Evolutionary conservation across 1,139 yeast species (phyloP).

Genomic region (Sugiyamaella xylanicola): DNA sequence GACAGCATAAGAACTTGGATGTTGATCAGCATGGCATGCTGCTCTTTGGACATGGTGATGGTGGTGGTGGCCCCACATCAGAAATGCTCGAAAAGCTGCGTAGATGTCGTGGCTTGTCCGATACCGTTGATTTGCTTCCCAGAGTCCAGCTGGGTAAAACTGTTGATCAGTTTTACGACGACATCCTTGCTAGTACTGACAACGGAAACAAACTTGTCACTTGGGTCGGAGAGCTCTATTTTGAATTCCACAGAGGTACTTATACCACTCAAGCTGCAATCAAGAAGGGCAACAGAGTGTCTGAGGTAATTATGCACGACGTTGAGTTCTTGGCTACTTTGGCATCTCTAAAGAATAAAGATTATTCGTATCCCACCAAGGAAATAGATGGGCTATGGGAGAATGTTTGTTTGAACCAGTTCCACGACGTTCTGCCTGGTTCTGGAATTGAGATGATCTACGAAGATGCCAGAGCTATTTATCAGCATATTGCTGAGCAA

Average conservation of each 20-base stretch:
- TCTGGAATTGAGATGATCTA: slow-evolving; percentile 94
- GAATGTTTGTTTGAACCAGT: slow-evolving; percentile 84
- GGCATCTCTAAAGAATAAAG: slow-evolving; percentile 56
- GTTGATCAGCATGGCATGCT: slow-evolving; percentile 74
- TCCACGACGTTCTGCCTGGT: slow-evolving; percentile 96
- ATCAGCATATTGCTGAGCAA: slow-evolving; percentile 56
- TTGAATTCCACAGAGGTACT: slow-evolving; percentile 96
- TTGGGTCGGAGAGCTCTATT: slow-evolving; percentile 92
- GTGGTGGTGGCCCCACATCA: slow-evolving; percentile 97
- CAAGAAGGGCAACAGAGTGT: slow-evolving; percentile 74
- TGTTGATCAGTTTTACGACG: slow-evolving; percentile 77
- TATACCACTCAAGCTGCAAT: slow-evolving; percentile 91
- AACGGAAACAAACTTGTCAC: slow-evolving; percentile 71
- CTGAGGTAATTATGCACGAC: slow-evolving; percentile 82
- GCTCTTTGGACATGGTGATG: slow-evolving; percentile 92
- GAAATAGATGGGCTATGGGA: slow-evolving; percentile 80
- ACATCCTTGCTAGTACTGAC: slow-evolving; percentile 61
- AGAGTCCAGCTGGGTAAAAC: slow-evolving; percentile 74
- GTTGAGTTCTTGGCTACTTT: slow-evolving; percentile 80
- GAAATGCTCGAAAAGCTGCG: slow-evolving; percentile 92
- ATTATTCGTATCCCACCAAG: slow-evolving; percentile 69
- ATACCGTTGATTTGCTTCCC: slow-evolving; percentile 77
- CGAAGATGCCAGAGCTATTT: slow-evolving; percentile 87
- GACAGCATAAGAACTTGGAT: slow-evolving; percentile 80
- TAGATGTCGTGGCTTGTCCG: slow-evolving; percentile 83